phyloP scores from a whole-genome alignment of 768 basidiomycete genomes.

The Tubosaeta sp. region DNA sequence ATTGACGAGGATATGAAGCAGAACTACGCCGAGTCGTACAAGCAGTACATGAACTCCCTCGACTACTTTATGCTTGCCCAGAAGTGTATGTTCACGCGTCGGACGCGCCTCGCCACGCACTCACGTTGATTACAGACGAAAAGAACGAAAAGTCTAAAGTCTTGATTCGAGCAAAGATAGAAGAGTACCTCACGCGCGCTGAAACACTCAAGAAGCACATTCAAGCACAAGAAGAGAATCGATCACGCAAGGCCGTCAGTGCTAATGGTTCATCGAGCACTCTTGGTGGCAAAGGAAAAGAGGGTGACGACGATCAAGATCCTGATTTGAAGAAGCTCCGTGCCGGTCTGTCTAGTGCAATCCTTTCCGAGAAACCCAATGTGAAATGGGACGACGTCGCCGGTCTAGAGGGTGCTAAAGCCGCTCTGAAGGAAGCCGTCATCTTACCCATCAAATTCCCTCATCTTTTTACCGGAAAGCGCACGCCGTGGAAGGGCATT shows the following conservation, averaged over 20 bases:
- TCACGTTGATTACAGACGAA: constrained; percentile 44
- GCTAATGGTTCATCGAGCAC: constrained; percentile 43
- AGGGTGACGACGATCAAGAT: constrained; percentile 67
- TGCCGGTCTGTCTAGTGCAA: constrained; percentile 83
- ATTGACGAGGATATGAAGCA: constrained; percentile 91
- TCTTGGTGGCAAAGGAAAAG: constrained; percentile 43
- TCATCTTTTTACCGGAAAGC: constrained; percentile 96
- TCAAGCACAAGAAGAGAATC: constrained; percentile 53
- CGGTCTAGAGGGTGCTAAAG: constrained; percentile 92
- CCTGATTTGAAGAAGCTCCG: constrained; percentile 95
- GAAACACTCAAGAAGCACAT: constrained; percentile 90
- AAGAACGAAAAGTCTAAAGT: constrained; percentile 91
- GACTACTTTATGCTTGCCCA: constrained; percentile 98
- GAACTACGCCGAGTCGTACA: constrained; percentile 93
- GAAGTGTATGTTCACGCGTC: constrained; percentile 54
- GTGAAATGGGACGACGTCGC: constrained; percentile 99
- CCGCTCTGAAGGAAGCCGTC: constrained; percentile 94
- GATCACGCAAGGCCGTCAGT: constrained; percentile 44
- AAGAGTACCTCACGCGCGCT: constrained; percentile 87
- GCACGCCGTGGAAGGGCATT: constrained; percentile 96
- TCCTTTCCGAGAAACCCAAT: constrained; percentile 90
- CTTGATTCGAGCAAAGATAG: constrained; percentile 83
- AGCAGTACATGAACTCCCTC: constrained; percentile 88
- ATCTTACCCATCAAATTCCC: constrained; percentile 99
- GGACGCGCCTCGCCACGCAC: not conserved